Percentiles rank a stretch among this genome's conserved stretches.
These are phyloP conservation scores for Oenanthe sinensis DNA, from an alignment of 129 eudicot genomes.

Conservation along the genomic window DNA sequence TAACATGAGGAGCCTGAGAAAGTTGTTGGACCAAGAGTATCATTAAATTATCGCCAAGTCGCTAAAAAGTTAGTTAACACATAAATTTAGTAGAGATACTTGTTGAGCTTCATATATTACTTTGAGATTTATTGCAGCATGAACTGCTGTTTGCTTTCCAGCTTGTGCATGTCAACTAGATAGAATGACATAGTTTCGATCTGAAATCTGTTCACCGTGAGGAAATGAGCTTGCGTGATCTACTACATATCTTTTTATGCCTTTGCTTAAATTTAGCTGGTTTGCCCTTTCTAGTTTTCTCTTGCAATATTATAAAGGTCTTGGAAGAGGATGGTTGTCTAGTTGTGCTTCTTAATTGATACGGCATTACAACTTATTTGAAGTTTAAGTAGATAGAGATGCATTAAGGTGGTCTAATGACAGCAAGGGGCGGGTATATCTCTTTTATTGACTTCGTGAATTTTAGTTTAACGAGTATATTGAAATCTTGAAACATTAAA, in stretches of 20 bases:
- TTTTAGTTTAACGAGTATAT: not conserved
- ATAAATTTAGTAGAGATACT: not conserved
- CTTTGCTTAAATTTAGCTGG: not conserved
- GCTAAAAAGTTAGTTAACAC: not conserved
- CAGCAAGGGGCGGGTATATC: not conserved
- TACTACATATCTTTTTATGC: too few species aligned
- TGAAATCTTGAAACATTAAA: not conserved
- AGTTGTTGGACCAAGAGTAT: not conserved
- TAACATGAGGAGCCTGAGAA: not conserved
- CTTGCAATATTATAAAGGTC: not conserved
- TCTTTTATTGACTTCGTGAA: not conserved
- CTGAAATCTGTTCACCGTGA: not conserved
- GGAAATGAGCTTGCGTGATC: not conserved
- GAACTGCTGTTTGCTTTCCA: not conserved
- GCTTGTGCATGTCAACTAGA: not conserved
- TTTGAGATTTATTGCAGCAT: not conserved
- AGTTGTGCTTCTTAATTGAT: not conserved
- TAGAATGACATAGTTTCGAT: not conserved
- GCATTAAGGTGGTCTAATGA: not conserved
- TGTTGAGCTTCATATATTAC: not conserved
- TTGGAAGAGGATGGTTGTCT: not conserved
- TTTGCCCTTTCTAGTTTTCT: not conserved
- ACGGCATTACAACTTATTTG: not conserved
- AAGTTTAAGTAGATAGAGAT: not conserved
- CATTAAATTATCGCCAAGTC: not conserved